Evolutionary conservation across 805 yeast species (phyloP).

Genomic region (Lipomyces japonicus): DNA sequence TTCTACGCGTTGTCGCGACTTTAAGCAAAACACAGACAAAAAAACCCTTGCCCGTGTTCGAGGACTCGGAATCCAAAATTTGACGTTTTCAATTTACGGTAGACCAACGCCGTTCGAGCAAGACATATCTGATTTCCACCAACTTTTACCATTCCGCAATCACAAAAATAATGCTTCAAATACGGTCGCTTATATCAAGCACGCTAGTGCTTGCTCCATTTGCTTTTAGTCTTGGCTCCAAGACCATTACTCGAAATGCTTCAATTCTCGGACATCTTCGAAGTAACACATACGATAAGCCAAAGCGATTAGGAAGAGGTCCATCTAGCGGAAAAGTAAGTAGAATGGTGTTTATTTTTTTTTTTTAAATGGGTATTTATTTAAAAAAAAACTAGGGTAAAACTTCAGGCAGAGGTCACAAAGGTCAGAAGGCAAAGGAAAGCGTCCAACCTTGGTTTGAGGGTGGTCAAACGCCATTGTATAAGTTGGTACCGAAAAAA

Average conservation of each 20-base stretch:
- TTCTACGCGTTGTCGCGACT: too few species aligned
- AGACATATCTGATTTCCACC: too few species aligned
- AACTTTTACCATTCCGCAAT: too few species aligned
- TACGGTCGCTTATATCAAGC: too few species aligned
- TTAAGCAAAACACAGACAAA: too few species aligned
- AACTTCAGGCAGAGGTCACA: conserved; percentile 95
- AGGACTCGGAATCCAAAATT: too few species aligned
- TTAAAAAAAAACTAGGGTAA: conserved; percentile 78
- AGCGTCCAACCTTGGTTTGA: conserved; percentile 90
- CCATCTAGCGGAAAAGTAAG: conserved; percentile 50
- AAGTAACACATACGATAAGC: conserved; percentile 37
- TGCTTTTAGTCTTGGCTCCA: neutral
- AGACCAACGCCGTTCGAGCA: too few species aligned
- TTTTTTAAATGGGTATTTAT: neutral
- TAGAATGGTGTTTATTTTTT: neutral
- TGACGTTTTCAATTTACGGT: too few species aligned
- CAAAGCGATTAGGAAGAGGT: conserved; percentile 89
- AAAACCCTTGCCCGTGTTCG: too few species aligned
- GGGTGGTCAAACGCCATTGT: conserved; percentile 97
- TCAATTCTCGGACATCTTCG: conserved; percentile 12
- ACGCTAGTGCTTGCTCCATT: too few species aligned
- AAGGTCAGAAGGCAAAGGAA: conserved; percentile 97
- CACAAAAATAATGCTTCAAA: too few species aligned
- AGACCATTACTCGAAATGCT: conserved; percentile 3
- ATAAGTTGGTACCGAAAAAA: conserved; percentile 76